Base-by-base conservation (phyloP, 2,329 filamentous ascomycete species). In the Ophiostoma sp. region DNA sequence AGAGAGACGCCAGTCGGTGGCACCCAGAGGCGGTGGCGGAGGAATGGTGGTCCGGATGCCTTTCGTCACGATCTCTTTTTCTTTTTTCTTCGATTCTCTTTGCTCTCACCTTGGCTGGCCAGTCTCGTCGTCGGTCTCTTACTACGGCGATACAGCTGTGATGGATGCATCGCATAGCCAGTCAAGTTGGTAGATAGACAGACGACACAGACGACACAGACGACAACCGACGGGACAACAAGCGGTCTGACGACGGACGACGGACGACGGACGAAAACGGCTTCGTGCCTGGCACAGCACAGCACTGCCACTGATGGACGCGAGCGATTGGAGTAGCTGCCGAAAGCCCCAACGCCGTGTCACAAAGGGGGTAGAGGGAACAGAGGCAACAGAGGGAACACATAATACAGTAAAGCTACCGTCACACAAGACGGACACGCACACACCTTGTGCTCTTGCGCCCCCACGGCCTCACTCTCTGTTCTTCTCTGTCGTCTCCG, bases 321-420 rank as follows among this genome's bases (percentile, higher is more conserved):
- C 31, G 33, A 23, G 35, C 62, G 35, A 65, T 39, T 64, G 60
- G 35, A 65, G 62, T 39, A 64, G 23, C 60, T 64, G 11, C 60
- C 33, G 62, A 65, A 65, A 39, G 62, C 33, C n/a, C 62, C 62
- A 23, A 65, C 23, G 62, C 35, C 13, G 62, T 65, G 62, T 41
- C 33, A 39, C 62, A 36, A 6, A 5, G 33, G 17, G 20, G 17
- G 11, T 4, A 35, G 11, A 20, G 31, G 27, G 2, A 17, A 1
- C 6, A 15, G 27, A 31, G 27, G 27, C 27, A 31, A 3, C 36
- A 41, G 39, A 39, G 35, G 35, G 10, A 57, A n/a, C 11, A n/a
- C 6, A 27, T 4, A 10, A 11, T 13, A 27, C n/a, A 57, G n/a
- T 57, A n/a, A 48, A 39, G 36, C 36, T 10, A 39, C 44, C 23